Conservation (phyloP, 768 basidiomycete genomes). For the Pleurotus sapidus region DNA sequence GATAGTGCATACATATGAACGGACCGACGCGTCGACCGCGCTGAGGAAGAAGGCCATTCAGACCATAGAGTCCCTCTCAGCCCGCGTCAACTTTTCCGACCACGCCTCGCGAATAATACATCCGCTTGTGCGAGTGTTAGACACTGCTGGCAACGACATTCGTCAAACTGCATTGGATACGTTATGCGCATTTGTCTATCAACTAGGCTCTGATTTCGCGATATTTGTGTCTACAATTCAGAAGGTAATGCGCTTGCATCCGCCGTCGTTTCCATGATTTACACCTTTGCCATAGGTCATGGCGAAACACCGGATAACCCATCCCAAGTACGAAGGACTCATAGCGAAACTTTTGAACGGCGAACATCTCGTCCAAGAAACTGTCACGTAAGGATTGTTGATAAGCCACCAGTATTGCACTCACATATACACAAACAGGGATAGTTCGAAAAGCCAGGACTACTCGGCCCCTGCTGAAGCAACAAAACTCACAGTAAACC, state of each 20-base stretch:
- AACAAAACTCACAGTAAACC: conserved; percentile 89
- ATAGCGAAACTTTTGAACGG: conserved; percentile 89
- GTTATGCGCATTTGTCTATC: conserved; percentile 86
- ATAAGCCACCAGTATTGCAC: background rate
- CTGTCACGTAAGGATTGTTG: background rate
- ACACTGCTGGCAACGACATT: conserved; percentile 71
- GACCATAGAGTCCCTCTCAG: conserved; percentile 86
- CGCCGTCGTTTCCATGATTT: background rate
- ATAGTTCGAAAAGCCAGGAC: conserved; percentile 63
- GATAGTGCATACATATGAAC: conserved; percentile 89
- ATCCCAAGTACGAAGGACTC: conserved; percentile 83
- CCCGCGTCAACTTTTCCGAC: conserved; percentile 95
- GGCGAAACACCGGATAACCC: conserved; percentile 58
- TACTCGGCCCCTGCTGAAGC: conserved; percentile 84
- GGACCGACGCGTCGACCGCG: conserved; percentile 65
- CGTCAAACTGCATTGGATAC: conserved; percentile 89
- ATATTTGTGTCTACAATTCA: conserved; percentile 97
- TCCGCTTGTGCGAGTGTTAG: conserved; percentile 86
- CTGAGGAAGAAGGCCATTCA: conserved; percentile 88
- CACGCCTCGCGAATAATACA: conserved; percentile 97
- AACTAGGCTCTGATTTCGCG: conserved; percentile 95
- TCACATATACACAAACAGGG: conserved; percentile 28
- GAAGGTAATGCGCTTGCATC: conserved; percentile 56
- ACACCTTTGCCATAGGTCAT: background rate
- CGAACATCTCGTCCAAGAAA: conserved; percentile 87